Conservation (phyloP, 257 asterid species). For the Gynochthodes officinalis region DNA sequence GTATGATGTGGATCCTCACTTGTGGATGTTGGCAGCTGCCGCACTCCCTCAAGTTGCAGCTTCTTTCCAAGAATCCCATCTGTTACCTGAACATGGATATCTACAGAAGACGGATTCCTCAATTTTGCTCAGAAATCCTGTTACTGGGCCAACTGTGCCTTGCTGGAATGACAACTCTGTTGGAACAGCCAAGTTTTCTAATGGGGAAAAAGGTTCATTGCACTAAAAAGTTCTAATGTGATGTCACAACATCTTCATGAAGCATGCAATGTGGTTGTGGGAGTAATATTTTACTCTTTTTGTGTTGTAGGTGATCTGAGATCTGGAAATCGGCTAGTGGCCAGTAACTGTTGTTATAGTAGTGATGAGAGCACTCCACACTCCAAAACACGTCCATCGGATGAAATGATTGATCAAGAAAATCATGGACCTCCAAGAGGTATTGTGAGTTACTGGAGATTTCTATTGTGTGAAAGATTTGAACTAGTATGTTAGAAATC, state of each 20-base stretch:
- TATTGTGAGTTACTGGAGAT: conserved; percentile 13
- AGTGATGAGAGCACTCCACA: conserved; percentile 55
- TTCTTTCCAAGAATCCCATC: conserved; percentile 46
- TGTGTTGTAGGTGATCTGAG: conserved; percentile 46
- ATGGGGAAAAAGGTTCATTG: conserved; percentile 46
- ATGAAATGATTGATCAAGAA: conserved; percentile 35
- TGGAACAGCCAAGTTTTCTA: conserved; percentile 38
- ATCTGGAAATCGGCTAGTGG: conserved; percentile 41
- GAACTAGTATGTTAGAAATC: not conserved
- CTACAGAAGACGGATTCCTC: conserved; percentile 45
- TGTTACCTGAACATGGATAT: conserved; percentile 49
- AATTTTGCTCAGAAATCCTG: conserved; percentile 32
- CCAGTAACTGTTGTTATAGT: conserved; percentile 40
- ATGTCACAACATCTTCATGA: not conserved
- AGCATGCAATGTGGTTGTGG: conserved; percentile 10
- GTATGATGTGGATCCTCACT: not conserved
- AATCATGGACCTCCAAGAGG: conserved; percentile 33
- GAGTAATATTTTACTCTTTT: conserved; percentile 14
- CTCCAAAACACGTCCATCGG: conserved; percentile 47
- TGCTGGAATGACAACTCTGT: conserved; percentile 59
- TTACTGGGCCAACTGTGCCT: conserved; percentile 45
- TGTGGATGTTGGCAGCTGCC: conserved; percentile 40
- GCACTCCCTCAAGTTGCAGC: conserved; percentile 47
- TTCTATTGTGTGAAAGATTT: not conserved
- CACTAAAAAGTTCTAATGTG: conserved; percentile 1